A percentile compares a stretch with the other conserved stretches of the same genome.
Conservation (phyloP, 2,329 filamentous ascomycete genomes). For the Aureobasidium namibiae region DNA sequence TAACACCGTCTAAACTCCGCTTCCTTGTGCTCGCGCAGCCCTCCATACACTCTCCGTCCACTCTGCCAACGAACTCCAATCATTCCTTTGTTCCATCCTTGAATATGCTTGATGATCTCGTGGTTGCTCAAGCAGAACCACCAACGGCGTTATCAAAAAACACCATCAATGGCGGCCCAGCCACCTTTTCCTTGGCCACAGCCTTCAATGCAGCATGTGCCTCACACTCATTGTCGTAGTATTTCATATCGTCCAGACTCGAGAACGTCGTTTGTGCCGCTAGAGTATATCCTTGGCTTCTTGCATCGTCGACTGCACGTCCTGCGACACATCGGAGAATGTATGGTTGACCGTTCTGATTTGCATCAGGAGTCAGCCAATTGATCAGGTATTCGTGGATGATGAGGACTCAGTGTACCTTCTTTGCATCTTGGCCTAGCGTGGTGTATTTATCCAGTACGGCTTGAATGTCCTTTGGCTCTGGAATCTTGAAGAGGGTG, state of each 20-base stretch:
- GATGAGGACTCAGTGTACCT: constrained; percentile 26
- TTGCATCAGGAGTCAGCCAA: not conserved
- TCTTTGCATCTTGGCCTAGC: constrained; percentile 35
- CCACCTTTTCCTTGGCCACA: constrained; percentile 22
- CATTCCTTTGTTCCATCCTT: not conserved
- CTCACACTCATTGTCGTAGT: constrained; percentile 55
- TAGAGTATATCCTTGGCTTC: constrained; percentile 58
- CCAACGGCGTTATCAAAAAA: constrained; percentile 12
- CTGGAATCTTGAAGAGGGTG: constrained; percentile 47
- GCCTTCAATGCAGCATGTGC: constrained; percentile 46
- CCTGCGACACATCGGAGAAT: constrained; percentile 53
- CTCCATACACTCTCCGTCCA: too few relatives aligned
- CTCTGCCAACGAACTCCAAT: too few relatives aligned
- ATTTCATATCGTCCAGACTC: constrained; percentile 59
- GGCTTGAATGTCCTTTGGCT: constrained; percentile 34
- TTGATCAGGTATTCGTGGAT: not conserved
- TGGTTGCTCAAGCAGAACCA: not conserved
- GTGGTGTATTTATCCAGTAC: constrained; percentile 39
- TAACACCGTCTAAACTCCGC: not conserved
- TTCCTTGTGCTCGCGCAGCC: too few relatives aligned
- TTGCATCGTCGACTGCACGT: constrained; percentile 47
- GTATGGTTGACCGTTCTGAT: constrained; percentile 63
- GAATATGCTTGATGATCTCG: too few relatives aligned
- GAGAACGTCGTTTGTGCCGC: constrained; percentile 56
- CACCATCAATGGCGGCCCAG: constrained; percentile 14